phyloP scores from a whole-genome alignment of 2,329 filamentous ascomycete species.

The Aspergillus arachidicola region DNA sequence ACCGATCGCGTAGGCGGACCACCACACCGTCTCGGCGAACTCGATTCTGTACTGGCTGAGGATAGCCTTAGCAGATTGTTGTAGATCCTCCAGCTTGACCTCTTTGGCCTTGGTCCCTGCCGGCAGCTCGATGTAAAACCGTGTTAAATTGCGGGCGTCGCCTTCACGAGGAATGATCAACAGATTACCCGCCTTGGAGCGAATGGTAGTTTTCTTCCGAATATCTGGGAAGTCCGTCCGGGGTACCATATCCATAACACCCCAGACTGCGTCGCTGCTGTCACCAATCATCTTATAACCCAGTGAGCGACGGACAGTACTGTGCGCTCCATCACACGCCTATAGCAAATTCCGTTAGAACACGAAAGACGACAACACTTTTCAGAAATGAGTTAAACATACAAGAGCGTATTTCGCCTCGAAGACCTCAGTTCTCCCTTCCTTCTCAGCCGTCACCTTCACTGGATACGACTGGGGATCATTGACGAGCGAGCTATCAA shows the following conservation, averaged over 20 bases:
- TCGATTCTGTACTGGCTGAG: slow-evolving; percentile 59
- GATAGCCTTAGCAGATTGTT: slow-evolving; percentile 55
- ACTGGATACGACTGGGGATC: slow-evolving; percentile 49
- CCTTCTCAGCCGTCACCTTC: slow-evolving; percentile 46
- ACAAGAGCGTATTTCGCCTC: slow-evolving; percentile 57
- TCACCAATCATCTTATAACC: slow-evolving; percentile 62
- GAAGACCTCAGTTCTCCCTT: slow-evolving; percentile 45
- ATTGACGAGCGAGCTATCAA: slow-evolving; percentile 47
- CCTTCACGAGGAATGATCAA: slow-evolving; percentile 59
- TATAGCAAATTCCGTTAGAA: slow-evolving; percentile 12
- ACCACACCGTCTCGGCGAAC: slow-evolving; percentile 63
- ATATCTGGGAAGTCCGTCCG: slow-evolving; percentile 55
- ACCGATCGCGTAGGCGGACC: slow-evolving; percentile 71
- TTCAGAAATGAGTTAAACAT: slow-evolving; percentile 25
- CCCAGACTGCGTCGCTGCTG: slow-evolving; percentile 60
- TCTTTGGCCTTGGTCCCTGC: slow-evolving; percentile 52
- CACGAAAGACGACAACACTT: slow-evolving; percentile 4
- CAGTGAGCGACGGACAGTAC: slow-evolving; percentile 41
- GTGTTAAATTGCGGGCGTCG: slow-evolving; percentile 56
- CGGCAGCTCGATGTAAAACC: slow-evolving; percentile 65
- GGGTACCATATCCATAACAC: slow-evolving; percentile 57
- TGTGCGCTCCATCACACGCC: slow-evolving; percentile 55
- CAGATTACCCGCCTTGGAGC: slow-evolving; percentile 49
- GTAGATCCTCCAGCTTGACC: slow-evolving; percentile 58
- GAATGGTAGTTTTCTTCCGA: slow-evolving; percentile 53